Percentiles rank a stretch among this genome's conserved stretches.
phyloP scores from a whole-genome alignment of 1,284 basidiomycete genomes.

The Irpex sp. region DNA sequence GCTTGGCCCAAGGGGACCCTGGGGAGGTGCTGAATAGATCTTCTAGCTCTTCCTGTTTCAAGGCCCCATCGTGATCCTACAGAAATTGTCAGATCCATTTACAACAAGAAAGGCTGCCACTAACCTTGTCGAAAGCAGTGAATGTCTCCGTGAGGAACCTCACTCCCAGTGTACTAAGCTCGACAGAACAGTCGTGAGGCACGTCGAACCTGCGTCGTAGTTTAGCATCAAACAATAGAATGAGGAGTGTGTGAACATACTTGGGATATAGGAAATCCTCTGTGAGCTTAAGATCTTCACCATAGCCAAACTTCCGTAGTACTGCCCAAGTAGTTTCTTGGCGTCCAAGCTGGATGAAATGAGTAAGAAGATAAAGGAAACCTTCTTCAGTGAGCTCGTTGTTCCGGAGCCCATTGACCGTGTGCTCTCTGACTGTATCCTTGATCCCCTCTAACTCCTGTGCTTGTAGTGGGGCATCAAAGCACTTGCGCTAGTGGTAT shows the following conservation, averaged over 20 bases:
- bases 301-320: slow-evolving; percentile 92
- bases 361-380: slow-evolving; percentile 93
- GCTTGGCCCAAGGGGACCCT: slow-evolving; percentile 87
- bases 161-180: slow-evolving; percentile 90
- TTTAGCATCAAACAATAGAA: slow-evolving; percentile 5
- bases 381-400: slow-evolving; percentile 90
- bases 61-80: slow-evolving; percentile 92
- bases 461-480: slow-evolving; percentile 87
- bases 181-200: slow-evolving; percentile 90
- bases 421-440: slow-evolving; percentile 79
- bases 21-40: slow-evolving; percentile 93
- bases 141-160: slow-evolving; percentile 98
- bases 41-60: slow-evolving; percentile 83
- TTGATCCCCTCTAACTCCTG: slow-evolving; percentile 93
- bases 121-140: slow-evolving; percentile 91
- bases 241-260: slow-evolving; percentile 36
- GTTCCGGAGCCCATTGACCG: slow-evolving; percentile 62
- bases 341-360: slow-evolving; percentile 94
- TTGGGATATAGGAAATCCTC: slow-evolving; percentile 86
- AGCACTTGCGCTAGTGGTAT: slow-evolving; percentile 78
- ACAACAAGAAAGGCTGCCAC: slow-evolving; percentile 8
- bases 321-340: slow-evolving; percentile 99
- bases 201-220: slow-evolving; percentile 75
- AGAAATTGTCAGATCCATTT: neutral
- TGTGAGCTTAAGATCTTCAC: slow-evolving; percentile 87